Percentiles rank a stretch among this genome's conserved stretches.
These are phyloP conservation scores for Mycena epipterygia DNA, from an alignment of 768 basidiomycete genomes.

Conservation along the genomic window DNA sequence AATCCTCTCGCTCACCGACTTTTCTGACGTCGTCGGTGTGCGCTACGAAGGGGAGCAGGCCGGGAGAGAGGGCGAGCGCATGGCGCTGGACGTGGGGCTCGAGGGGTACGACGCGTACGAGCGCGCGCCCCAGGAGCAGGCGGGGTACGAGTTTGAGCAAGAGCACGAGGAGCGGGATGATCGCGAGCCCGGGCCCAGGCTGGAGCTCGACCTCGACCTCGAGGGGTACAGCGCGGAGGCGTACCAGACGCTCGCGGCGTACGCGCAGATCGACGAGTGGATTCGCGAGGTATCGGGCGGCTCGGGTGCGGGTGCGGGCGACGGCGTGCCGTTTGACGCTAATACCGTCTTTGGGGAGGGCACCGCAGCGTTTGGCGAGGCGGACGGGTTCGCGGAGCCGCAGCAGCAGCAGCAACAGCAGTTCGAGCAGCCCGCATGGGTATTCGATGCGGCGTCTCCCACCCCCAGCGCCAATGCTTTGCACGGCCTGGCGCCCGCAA, in stretches of 20 bases:
- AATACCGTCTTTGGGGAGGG: slow-evolving; percentile 7
- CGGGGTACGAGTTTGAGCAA: slow-evolving; percentile 51
- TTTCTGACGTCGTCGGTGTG: background rate
- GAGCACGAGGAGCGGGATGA: no score
- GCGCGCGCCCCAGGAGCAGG: no score
- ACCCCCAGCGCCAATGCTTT: no score
- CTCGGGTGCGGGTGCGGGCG: slow-evolving; percentile 45
- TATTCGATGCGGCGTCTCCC: background rate
- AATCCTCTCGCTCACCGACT: slow-evolving; percentile 51
- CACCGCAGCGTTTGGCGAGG: background rate
- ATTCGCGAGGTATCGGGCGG: slow-evolving; percentile 66
- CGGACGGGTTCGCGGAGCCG: no score
- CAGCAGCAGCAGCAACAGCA: background rate
- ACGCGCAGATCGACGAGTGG: slow-evolving; percentile 82
- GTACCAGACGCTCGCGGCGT: slow-evolving; percentile 6
- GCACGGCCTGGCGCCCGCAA: background rate
- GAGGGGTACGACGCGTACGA: slow-evolving; percentile 8
- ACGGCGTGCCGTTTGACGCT: slow-evolving; percentile 29
- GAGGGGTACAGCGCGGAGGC: background rate
- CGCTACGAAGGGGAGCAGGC: slow-evolving; percentile 3
- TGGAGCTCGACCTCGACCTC: no score
- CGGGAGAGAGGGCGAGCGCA: background rate
- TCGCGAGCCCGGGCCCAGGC: no score
- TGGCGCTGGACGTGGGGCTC: background rate
- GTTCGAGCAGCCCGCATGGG: background rate